phyloP scores from a whole-genome alignment of 2,329 filamentous ascomycete genomes.

The Ophiostoma tasmaniense region DNA sequence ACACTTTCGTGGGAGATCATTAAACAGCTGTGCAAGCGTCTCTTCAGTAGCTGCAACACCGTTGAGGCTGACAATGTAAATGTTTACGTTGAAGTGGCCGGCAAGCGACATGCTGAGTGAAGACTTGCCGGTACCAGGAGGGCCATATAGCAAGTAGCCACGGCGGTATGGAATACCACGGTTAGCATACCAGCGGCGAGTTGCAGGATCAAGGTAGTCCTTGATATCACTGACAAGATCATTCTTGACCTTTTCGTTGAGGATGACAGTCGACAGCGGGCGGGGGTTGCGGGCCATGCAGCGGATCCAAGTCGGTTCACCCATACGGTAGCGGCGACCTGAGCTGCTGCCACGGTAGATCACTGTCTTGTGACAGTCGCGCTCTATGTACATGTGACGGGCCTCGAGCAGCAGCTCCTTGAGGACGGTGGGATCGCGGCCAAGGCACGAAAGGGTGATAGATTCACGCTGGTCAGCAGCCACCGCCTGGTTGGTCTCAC shows the following conservation, averaged over 20 bases:
- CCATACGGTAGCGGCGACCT: conserved; percentile 24
- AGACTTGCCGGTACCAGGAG: conserved; percentile 72
- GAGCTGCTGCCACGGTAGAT: conserved; percentile 52
- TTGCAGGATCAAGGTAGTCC: conserved; percentile 55
- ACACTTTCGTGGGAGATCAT: conserved; percentile 58
- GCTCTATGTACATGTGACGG: conserved; percentile 44
- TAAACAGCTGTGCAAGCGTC: conserved; percentile 54
- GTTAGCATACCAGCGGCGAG: conserved; percentile 71
- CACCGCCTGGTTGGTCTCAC: conserved; percentile 32
- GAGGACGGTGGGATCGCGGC: conserved; percentile 50
- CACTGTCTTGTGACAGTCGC: conserved; percentile 53
- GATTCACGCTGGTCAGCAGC: conserved; percentile 41
- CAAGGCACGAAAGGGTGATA: conserved; percentile 53
- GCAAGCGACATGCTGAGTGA: conserved; percentile 62
- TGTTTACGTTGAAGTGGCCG: conserved; percentile 59
- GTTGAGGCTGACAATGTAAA: conserved; percentile 64
- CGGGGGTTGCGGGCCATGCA: conserved; percentile 53
- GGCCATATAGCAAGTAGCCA: conserved; percentile 74
- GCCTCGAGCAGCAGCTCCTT: conserved; percentile 56
- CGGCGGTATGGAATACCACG: conserved; percentile 78
- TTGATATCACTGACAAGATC: conserved; percentile 51
- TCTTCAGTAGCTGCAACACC: conserved; percentile 57
- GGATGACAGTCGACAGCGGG: conserved; percentile 57
- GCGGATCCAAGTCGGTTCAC: conserved; percentile 49
- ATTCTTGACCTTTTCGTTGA: conserved; percentile 52